Evolutionary conservation across 2,329 filamentous ascomycete species (phyloP).

Genomic region (Elsinoe perseae): DNA sequence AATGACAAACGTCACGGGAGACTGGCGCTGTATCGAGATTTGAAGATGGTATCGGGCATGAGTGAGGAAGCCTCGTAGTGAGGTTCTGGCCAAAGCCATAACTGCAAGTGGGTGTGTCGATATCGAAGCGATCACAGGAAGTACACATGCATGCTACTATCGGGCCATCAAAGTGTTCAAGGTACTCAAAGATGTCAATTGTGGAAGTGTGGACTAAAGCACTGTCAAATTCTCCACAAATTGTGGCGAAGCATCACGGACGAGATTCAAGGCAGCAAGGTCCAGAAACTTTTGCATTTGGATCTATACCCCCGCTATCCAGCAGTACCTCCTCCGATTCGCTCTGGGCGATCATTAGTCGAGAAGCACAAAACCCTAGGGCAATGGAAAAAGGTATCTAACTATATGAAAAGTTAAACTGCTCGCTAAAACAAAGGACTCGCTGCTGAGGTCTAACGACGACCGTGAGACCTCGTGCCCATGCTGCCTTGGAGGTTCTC

Average conservation of each 20-base stretch:
- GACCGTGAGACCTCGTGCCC: slow-evolving; percentile 23
- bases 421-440: slow-evolving; percentile 8
- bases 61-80: slow-evolving; percentile 40
- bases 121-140: background rate
- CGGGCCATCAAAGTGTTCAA: background rate
- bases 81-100: slow-evolving; percentile 40
- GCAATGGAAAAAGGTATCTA: slow-evolving; percentile 16
- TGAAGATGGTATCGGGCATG: slow-evolving; percentile 39
- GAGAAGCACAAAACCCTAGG: background rate
- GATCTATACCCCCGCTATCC: slow-evolving; percentile 1
- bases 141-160: background rate
- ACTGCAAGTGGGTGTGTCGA: background rate
- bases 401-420: slow-evolving; percentile 9
- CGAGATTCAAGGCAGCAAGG: background rate
- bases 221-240: background rate
- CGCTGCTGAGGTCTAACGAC: slow-evolving; percentile 17
- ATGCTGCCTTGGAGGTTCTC: slow-evolving; percentile 68
- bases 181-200: too few relatives aligned
- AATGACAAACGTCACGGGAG: slow-evolving; percentile 43
- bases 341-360: slow-evolving; percentile 3
- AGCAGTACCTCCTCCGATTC: slow-evolving; percentile 3
- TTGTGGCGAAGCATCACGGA: background rate
- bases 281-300: slow-evolving; percentile 5
- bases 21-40: slow-evolving; percentile 32
- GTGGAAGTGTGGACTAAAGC: too few relatives aligned